Conservation (phyloP, 2,329 filamentous ascomycete species). For the Penicillium corylophilum region DNA sequence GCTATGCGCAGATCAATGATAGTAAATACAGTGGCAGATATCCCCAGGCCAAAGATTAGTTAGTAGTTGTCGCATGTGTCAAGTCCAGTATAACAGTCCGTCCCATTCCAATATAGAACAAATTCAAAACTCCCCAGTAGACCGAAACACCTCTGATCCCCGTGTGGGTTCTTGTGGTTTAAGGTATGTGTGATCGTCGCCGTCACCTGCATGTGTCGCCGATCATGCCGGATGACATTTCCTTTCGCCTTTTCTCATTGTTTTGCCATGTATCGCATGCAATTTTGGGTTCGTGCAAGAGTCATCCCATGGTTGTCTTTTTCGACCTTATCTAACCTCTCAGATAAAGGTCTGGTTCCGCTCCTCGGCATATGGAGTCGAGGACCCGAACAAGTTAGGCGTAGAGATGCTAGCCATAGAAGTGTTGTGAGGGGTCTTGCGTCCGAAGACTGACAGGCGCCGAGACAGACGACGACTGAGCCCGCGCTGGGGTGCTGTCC, state of each 20-base stretch:
- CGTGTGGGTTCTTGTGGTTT: neutral
- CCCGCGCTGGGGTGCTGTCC: constrained; percentile 18
- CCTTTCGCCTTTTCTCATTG: neutral
- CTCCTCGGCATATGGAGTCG: constrained; percentile 22
- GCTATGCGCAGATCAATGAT: constrained; percentile 17
- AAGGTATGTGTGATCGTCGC: constrained; percentile 8
- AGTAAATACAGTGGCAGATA: neutral
- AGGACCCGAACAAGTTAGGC: constrained; percentile 36
- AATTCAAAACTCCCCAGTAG: neutral
- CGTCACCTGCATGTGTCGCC: constrained; percentile 1
- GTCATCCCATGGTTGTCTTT: neutral
- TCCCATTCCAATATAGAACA: constrained; percentile 1
- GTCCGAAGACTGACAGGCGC: constrained; percentile 24
- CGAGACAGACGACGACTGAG: constrained; percentile 28
- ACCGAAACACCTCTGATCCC: constrained; percentile 4
- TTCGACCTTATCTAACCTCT: neutral
- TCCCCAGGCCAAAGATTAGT: neutral
- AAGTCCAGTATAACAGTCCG: neutral
- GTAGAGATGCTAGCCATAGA: constrained; percentile 30
- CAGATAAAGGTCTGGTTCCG: constrained; percentile 18
- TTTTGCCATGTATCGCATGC: neutral
- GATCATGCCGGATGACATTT: neutral
- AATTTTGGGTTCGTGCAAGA: neutral
- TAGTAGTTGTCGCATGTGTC: neutral
- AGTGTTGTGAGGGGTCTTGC: constrained; percentile 12